phyloP scores from a whole-genome alignment of 2,329 filamentous ascomycete species.

The Ampelomyces quisqualis region DNA sequence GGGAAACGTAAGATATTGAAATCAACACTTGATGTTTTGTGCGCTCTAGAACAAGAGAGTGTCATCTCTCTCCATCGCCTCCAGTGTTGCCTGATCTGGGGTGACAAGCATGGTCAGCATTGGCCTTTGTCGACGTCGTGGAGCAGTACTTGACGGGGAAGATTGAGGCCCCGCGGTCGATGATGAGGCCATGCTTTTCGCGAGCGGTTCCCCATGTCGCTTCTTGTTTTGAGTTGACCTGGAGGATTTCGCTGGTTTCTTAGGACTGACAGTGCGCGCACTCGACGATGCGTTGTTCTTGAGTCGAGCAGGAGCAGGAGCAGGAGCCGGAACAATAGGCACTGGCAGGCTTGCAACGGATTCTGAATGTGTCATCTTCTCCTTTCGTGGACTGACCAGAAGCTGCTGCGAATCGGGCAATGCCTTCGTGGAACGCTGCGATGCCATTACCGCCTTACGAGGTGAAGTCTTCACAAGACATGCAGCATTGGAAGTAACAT shows the following conservation, averaged over 20 bases:
- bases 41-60: not conserved
- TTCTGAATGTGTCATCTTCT: not conserved
- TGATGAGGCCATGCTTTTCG: not conserved
- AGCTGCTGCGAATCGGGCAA: too few relatives aligned
- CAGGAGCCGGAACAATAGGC: too few relatives aligned
- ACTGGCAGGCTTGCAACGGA: too few relatives aligned
- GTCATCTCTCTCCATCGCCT: not conserved
- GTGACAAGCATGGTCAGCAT: not conserved
- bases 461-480: slow-evolving; percentile 6
- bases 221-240: not conserved
- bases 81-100: not conserved
- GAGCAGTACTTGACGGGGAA: not conserved
- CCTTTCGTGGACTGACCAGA: not conserved
- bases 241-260: not conserved
- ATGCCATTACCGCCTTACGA: slow-evolving; percentile 3
- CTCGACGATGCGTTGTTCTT: not conserved
- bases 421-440: too few relatives aligned
- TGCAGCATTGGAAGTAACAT: not conserved
- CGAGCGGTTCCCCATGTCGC: not conserved
- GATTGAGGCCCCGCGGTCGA: not conserved
- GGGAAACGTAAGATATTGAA: slow-evolving; percentile 45
- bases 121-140: too few relatives aligned
- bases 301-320: not conserved
- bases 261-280: not conserved
- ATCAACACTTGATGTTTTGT: not conserved